phyloP scores from a whole-genome alignment of 2,329 filamentous ascomycete species.

The Ilyonectria sp. region DNA sequence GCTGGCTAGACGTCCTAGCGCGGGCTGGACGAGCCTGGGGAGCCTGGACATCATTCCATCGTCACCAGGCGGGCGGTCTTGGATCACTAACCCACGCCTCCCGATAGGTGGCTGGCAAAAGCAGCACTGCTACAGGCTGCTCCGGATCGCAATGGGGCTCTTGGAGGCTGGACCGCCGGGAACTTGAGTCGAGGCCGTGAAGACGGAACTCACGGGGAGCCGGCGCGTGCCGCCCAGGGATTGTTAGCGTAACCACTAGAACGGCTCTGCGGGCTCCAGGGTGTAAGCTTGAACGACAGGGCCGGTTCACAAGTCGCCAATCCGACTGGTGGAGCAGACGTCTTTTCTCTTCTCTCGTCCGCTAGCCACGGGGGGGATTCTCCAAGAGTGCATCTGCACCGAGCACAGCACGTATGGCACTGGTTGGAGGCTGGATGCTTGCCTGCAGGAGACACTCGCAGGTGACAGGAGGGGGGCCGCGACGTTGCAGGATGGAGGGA shows the following conservation, averaged over 20 bases:
- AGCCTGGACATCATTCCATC: too few species aligned
- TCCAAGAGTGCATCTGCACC: neutral
- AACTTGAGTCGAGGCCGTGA: neutral
- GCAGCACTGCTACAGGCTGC: neutral
- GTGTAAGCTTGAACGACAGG: neutral
- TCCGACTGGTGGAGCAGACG: neutral
- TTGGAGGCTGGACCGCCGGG: neutral
- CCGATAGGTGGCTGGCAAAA: neutral
- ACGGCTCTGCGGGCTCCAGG: neutral
- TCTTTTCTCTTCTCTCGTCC: neutral
- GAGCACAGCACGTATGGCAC: neutral
- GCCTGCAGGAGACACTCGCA: neutral
- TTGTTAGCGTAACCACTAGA: slow-evolving; percentile 12
- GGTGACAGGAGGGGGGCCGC: neutral
- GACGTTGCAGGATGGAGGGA: neutral
- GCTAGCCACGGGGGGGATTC: neutral
- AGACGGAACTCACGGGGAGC: neutral
- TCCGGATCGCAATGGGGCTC: too few species aligned
- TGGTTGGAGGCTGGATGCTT: neutral
- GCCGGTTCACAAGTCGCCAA: neutral
- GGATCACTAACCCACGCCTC: neutral
- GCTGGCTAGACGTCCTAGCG: neutral
- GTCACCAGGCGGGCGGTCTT: too few species aligned
- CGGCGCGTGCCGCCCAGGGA: slow-evolving; percentile 9
- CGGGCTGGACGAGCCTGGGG: neutral